Evolutionary conservation across 306 rosid genomes (phyloP).

Genomic region (Sechiopsis laciniata): DNA sequence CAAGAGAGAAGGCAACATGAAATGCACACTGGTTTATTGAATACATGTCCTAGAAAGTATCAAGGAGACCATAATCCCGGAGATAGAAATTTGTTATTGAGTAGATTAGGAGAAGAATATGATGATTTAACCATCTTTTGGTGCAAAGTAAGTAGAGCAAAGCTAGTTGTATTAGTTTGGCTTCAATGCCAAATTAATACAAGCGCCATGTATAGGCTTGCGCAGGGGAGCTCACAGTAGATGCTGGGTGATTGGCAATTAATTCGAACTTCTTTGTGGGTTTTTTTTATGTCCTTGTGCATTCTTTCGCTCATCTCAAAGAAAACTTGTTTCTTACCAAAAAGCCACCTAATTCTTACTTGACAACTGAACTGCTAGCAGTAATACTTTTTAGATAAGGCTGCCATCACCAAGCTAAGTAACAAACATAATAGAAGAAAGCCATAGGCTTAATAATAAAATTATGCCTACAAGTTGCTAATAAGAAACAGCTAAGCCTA

Average conservation of each 20-base stretch:
- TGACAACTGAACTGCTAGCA: neutral
- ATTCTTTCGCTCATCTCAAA: no score
- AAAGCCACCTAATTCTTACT: no score
- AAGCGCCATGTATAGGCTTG: neutral
- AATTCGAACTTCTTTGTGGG: neutral
- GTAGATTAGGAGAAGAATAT: neutral
- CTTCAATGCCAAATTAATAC: neutral
- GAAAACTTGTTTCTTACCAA: no score
- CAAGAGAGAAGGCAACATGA: no score
- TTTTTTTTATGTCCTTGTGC: no score
- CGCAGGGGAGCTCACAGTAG: neutral
- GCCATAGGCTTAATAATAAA: neutral
- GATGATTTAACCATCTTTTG: neutral
- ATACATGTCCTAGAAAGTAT: neutral
- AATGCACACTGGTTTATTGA: no score
- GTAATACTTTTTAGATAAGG: neutral
- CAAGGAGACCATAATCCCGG: neutral
- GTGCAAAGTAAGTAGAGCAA: neutral
- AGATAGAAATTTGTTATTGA: neutral
- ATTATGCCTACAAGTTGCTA: neutral
- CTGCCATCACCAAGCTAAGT: neutral
- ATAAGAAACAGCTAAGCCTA: constrained; percentile 4
- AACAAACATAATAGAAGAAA: neutral
- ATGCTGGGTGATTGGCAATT: neutral
- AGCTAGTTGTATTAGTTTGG: neutral